phyloP scores from a whole-genome alignment of 441 rosid genomes.

The Viola pubescens region DNA sequence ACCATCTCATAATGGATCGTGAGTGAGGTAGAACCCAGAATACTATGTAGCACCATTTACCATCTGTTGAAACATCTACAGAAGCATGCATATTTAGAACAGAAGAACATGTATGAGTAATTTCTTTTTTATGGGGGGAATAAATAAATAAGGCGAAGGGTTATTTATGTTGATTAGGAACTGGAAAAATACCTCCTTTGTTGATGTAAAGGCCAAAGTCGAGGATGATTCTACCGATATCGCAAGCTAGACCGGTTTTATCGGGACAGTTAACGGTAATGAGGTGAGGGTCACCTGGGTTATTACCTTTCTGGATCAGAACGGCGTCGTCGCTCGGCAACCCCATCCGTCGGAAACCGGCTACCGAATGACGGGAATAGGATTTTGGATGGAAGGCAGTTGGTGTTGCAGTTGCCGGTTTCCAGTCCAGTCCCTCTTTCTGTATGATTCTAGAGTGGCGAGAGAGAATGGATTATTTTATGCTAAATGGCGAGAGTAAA shows the following conservation, averaged over 20 bases:
- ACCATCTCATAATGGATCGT: conserved; percentile 50
- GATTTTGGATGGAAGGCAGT: too few species aligned
- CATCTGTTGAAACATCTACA: conserved; percentile 87
- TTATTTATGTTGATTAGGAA: too few species aligned
- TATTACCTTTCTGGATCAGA: conserved; percentile 50
- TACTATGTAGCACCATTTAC: conserved; percentile 74
- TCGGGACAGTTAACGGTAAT: conserved; percentile 80
- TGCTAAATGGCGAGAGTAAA: too few species aligned
- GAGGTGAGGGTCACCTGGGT: conserved; percentile 53
- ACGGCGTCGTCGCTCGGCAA: conserved; percentile 50
- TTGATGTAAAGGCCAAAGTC: conserved; percentile 66
- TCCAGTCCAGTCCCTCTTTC: too few species aligned
- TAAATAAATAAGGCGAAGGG: too few species aligned
- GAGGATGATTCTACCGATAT: conserved; percentile 57
- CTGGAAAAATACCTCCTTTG: conserved; percentile 52
- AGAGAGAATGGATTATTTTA: too few species aligned
- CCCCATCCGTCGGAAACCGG: conserved; percentile 27
- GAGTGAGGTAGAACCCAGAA: conserved; percentile 64
- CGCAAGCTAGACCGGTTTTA: conserved; percentile 65
- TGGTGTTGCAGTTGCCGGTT: too few species aligned
- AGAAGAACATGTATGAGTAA: not conserved
- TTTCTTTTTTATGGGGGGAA: not conserved
- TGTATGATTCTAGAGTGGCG: too few species aligned
- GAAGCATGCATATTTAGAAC: not conserved
- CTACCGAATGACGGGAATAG: too few species aligned